Conservation (phyloP, 2,329 filamentous ascomycete species). For the Curvularia eragrostidis region DNA sequence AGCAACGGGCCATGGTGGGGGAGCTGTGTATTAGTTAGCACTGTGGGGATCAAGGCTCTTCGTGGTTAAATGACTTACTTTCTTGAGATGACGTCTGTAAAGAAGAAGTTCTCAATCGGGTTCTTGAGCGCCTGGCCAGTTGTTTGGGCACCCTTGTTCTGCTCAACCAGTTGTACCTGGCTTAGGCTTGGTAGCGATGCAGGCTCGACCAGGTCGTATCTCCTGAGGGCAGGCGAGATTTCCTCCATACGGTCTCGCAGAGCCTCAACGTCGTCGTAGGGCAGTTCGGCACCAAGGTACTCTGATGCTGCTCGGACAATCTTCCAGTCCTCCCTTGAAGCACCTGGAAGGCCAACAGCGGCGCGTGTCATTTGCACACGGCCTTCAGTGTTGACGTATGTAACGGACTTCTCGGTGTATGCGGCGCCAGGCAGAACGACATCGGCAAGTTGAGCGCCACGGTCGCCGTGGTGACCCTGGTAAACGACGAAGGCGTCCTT, state of each 20-base stretch:
- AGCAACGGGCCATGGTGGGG: conserved; percentile 97
- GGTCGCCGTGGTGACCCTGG: conserved; percentile 97
- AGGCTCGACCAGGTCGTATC: conserved; percentile 90
- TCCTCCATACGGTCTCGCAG: conserved; percentile 93
- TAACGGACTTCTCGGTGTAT: conserved; percentile 96
- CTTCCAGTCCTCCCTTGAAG: conserved; percentile 97
- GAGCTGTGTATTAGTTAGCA: conserved; percentile 65
- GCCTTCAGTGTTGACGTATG: conserved; percentile 97
- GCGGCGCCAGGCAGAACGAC: conserved; percentile 92
- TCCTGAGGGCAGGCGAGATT: conserved; percentile 86
- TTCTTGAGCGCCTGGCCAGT: conserved; percentile 78
- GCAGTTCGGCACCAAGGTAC: conserved; percentile 84
- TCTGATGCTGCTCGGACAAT: conserved; percentile 93
- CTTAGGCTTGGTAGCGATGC: conserved; percentile 74
- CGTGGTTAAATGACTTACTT: conserved; percentile 66
- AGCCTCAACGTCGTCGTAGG: conserved; percentile 90
- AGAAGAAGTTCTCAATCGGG: conserved; percentile 95
- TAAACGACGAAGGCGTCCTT: conserved; percentile 97
- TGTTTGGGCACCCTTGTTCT: conserved; percentile 87
- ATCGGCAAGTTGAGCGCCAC: conserved; percentile 89
- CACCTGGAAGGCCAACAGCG: conserved; percentile 86
- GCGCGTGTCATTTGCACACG: conserved; percentile 92
- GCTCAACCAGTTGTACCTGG: conserved; percentile 94
- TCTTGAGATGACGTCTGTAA: conserved; percentile 95
- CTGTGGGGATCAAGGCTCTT: background rate